Conservation (phyloP, 169 alveolate genomes). For the Ichthyophthirius multifiliis region DNA sequence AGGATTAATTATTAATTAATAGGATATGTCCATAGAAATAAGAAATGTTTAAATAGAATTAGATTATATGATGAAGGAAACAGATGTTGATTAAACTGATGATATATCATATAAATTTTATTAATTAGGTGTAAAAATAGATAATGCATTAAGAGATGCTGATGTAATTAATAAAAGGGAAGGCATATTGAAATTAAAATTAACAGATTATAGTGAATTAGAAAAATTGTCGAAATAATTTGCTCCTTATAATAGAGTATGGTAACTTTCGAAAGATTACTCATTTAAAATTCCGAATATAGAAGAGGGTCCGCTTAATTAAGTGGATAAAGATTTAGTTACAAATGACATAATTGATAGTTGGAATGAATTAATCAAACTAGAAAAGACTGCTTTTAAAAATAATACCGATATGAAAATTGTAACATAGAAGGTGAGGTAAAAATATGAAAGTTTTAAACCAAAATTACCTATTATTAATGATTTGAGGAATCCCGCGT, state of each 20-base stretch:
- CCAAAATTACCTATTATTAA: slow-evolving; percentile 73
- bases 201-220: slow-evolving; percentile 72
- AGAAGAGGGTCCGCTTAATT: slow-evolving; percentile 59
- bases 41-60: slow-evolving; percentile 66
- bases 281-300: slow-evolving; percentile 55
- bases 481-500: slow-evolving; percentile 75
- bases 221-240: slow-evolving; percentile 58
- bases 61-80: slow-evolving; percentile 60
- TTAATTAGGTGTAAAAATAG: slow-evolving; percentile 56
- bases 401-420: slow-evolving; percentile 63
- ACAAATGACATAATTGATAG: slow-evolving; percentile 65
- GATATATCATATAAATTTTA: slow-evolving; percentile 57
- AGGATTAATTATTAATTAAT: slow-evolving; percentile 55
- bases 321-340: slow-evolving; percentile 70
- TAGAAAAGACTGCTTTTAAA: slow-evolving; percentile 72
- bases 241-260: slow-evolving; percentile 70
- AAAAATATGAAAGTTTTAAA: slow-evolving; percentile 69
- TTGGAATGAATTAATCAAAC: slow-evolving; percentile 56
- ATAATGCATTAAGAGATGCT: slow-evolving; percentile 59
- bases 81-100: slow-evolving; percentile 58
- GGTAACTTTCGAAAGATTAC: slow-evolving; percentile 75
- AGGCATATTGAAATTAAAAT: slow-evolving; percentile 63
- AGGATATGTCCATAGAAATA: slow-evolving; percentile 52
- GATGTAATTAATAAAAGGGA: slow-evolving; percentile 73
- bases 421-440: slow-evolving; percentile 53